Conservation (phyloP, 2,329 filamentous ascomycete genomes). For the Diatrype stigma region DNA sequence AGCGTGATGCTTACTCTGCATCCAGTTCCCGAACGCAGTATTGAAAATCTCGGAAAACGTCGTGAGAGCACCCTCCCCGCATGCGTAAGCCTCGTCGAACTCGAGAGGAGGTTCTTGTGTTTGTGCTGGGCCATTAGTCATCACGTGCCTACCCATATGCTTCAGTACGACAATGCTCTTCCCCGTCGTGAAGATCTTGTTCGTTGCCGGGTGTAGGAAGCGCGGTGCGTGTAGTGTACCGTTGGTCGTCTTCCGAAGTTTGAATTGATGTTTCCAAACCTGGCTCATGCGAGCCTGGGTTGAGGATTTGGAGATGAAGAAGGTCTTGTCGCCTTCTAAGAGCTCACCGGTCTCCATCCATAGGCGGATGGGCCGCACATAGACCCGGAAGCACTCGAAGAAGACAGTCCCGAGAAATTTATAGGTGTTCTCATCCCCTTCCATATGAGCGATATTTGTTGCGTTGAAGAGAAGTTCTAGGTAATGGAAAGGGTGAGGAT, state of each 20-base stretch:
- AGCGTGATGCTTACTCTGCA: conserved; percentile 67
- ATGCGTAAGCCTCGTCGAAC: conserved; percentile 52
- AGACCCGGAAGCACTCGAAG: conserved; percentile 76
- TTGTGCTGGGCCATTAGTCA: conserved; percentile 25
- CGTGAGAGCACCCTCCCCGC: conserved; percentile 41
- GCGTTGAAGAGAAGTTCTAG: conserved; percentile 74
- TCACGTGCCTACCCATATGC: conserved; percentile 55
- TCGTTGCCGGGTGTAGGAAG: conserved; percentile 67
- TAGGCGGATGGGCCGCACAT: conserved; percentile 70
- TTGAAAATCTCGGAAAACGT: conserved; percentile 75
- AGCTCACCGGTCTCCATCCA: conserved; percentile 85
- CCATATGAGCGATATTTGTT: conserved; percentile 64
- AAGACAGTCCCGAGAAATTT: conserved; percentile 65
- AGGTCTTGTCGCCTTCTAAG: conserved; percentile 59
- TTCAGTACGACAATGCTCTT: conserved; percentile 86
- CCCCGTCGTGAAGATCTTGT: conserved; percentile 78
- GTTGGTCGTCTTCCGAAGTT: conserved; percentile 56
- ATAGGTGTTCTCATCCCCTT: conserved; percentile 60
- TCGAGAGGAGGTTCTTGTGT: conserved; percentile 45
- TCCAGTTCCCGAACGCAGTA: conserved; percentile 68
- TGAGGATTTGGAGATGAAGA: conserved; percentile 66
- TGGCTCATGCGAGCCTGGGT: conserved; percentile 55
- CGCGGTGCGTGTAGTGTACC: conserved; percentile 64
- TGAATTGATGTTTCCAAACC: conserved; percentile 74
- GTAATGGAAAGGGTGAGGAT: conserved; percentile 61